Base-by-base conservation (phyloP, 495 filamentous ascomycete species). In the Aspergillus steynii region DNA sequence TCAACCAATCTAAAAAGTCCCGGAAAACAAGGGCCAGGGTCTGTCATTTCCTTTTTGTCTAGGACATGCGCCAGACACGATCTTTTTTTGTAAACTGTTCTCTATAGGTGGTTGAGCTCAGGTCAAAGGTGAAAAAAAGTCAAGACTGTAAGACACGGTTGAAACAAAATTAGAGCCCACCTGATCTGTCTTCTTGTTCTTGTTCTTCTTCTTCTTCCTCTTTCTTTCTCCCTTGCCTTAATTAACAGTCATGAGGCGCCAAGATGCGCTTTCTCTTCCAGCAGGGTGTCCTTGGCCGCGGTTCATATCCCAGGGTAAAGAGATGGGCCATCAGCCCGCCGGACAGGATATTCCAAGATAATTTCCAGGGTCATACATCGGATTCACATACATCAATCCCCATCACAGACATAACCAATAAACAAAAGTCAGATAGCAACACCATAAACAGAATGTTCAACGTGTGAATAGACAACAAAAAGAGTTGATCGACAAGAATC, bases 361-460 rank as follows among this genome's bases (percentile, higher is more conserved):
- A 32, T 53, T 29, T 2, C 27, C 51, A 53, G 51, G 10, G 37
- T 42, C 37, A 53, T 29, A 31, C 28, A 31, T 53, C 51, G 29
- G 27, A 53, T 53, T 53, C 51, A 53, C 50, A 53, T 32, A 34
- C 2, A 20, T 29, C 51, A 53, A 32, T 2, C 7, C 28, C 29
- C 51, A 31, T 53, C 14, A 32, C 26, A n/a, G 6, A n/a, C 29
- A 12, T n/a, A 53, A 14, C n/a, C 51, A 53, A 28, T 12, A 8
- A 53, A 53, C 25, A 34, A 29, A 53, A 29, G 28, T 53, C 25
- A 29, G 27, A 31, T 31, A 53, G 51, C 51, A 29, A 34, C 51
- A 29, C 51, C 25, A 53, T n/a, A 53, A 29, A 2, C 1, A 53
- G 48, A 12, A 42, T 42, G 9, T 42, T 42, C 37, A 42, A 50